A percentile compares a stretch with the other conserved stretches of the same genome.
These are phyloP conservation scores for Annulohypoxylon bovei DNA, from an alignment of 495 filamentous ascomycete genomes.

Conservation along the genomic window DNA sequence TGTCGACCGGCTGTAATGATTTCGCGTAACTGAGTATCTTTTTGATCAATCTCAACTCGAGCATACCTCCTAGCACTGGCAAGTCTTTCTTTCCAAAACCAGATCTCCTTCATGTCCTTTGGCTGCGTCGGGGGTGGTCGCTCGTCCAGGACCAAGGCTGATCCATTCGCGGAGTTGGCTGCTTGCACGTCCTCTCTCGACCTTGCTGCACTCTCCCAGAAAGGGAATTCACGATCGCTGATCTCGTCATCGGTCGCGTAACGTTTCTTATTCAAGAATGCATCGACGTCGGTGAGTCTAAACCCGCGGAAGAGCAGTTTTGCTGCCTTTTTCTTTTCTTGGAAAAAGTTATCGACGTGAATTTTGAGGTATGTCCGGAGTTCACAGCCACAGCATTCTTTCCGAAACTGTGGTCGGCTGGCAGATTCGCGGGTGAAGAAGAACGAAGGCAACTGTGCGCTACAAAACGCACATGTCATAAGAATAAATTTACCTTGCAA, in stretches of 20 bases:
- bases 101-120: background rate
- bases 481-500: background rate
- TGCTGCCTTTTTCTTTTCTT: background rate
- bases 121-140: background rate
- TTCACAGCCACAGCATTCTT: conserved; percentile 33
- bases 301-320: background rate
- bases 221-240: background rate
- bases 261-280: background rate
- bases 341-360: conserved; percentile 17
- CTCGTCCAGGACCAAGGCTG: conserved; percentile 3
- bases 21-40: background rate
- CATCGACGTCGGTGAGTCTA: background rate
- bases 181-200: background rate
- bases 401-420: background rate
- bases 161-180: background rate
- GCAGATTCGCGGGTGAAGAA: conserved; percentile 17
- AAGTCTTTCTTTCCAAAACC: conserved; percentile 19
- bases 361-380: background rate
- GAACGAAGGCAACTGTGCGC: conserved; percentile 10
- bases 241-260: background rate
- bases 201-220: conserved; percentile 11
- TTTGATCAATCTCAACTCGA: background rate
- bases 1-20: background rate
- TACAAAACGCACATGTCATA: conserved; percentile 10
- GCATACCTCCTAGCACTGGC: too few relatives aligned